phyloP scores from a whole-genome alignment of 768 basidiomycete genomes.

The Naganishia antarctica region DNA sequence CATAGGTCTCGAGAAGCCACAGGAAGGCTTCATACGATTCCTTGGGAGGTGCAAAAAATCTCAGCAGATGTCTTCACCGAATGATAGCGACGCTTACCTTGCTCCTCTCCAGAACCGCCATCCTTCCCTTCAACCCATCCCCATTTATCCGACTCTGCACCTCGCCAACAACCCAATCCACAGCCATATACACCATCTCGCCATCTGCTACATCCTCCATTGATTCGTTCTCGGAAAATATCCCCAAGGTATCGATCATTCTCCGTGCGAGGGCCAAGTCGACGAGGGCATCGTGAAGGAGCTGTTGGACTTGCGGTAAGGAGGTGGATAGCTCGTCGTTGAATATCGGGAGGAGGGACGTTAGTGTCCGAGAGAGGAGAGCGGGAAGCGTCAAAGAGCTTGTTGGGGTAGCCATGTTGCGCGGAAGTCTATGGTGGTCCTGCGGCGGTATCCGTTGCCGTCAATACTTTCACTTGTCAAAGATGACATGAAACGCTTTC shows the following conservation, averaged over 20 bases:
- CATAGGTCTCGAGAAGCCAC: conserved; percentile 39
- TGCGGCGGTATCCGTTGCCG: too few relatives aligned
- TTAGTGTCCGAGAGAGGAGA: conserved; percentile 39
- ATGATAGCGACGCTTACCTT: conserved; percentile 35
- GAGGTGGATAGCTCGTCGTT: conserved; percentile 41
- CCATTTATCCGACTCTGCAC: conserved; percentile 39
- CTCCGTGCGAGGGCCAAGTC: conserved; percentile 39
- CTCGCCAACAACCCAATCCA: conserved; percentile 44
- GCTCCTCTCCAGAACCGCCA: conserved; percentile 34
- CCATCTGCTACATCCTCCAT: conserved; percentile 45
- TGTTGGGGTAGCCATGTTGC: conserved; percentile 3
- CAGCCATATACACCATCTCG: conserved; percentile 47
- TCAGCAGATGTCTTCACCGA: not conserved
- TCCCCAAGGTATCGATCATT: conserved; percentile 44
- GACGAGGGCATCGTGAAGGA: conserved; percentile 34
- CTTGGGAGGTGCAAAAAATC: conserved; percentile 21
- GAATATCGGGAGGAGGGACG: conserved; percentile 39
- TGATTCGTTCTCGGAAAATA: conserved; percentile 49
- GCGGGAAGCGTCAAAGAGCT: conserved; percentile 39
- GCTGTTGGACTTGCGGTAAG: conserved; percentile 30
- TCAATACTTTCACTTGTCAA: too few relatives aligned
- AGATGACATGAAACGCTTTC: too few relatives aligned
- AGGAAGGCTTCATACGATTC: conserved; percentile 38
- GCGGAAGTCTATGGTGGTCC: too few relatives aligned
- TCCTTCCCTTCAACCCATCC: conserved; percentile 37